Base-by-base conservation (phyloP, 2,329 filamentous ascomycete species). In the Nectriaceae sp. region DNA sequence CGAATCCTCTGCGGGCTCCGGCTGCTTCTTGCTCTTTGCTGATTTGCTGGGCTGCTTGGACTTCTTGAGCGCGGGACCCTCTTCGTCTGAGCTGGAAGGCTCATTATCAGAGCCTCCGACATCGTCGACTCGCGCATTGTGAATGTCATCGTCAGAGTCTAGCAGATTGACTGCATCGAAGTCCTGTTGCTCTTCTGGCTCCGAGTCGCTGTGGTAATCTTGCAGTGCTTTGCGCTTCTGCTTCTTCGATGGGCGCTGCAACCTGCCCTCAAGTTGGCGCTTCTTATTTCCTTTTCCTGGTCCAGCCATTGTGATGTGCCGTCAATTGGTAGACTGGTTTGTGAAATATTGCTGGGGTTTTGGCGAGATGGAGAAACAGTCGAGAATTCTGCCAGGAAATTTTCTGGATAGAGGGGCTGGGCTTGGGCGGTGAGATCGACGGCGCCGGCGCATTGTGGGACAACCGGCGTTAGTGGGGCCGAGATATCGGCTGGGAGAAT, bases 61-160 rank as follows among this genome's bases (percentile, higher is more conserved):
- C 51, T 65, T 67, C 41, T 64, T 64, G 11, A 61, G 54, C 6
- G 61, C 54, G 18, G 61, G 50, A 0, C 53, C 53, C 21, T 74
- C 66, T 3, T 70, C 68, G 11, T 73, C 71, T 5, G 67, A 70
- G 51, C 66, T 70, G 5, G 66, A 67, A 2, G 50, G 63, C 13
- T 67, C 68, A 3, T 70, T 66, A 11, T 65, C 72, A 0, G 70
- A 72, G 13, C 60, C 66, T 10, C 68, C 71, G 36, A 74, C 70
- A 36, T 82, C 77, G 50, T 83, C 79, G 16, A 75, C 77, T 5
- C 66, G 64, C 36, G 75, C 75, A 55, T 81, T 77, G 58, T 80
- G 74, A 44, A 83, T 72, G 45, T 82, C 78, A 46, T 82, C 79
- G 57, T 83, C 79, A 4, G 78, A 82, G 61, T 82, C 79, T 42